Evolutionary conservation across 441 rosid species (phyloP), one percentile per base, ranked within the genome.

Genomic region (Flueggea neowawraea): DNA sequence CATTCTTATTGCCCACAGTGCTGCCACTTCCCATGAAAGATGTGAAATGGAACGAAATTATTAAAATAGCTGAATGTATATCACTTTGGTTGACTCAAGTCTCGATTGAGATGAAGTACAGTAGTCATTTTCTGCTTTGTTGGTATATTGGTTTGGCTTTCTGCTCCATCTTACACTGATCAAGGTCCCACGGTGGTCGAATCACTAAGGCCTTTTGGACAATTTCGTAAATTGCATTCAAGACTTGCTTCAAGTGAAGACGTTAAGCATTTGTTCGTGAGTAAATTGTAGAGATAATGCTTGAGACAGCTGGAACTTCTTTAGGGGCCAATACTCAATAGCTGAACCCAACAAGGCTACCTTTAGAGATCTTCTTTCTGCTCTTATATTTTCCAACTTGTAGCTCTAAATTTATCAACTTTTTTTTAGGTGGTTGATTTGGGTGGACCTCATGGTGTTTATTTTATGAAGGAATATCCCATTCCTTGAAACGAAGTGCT

Each of bases 401-500:
- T n/a, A 55, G 58, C 15, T 51, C 16, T 51, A 53, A 48, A 16
- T 64, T 52, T 33, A 51, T 48, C 10, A 22, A 4, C 13, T 36
- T 15, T 10, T n/a, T n/a, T 36, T 48, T 49, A 57, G 43, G 69
- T 73, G 72, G 73, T 48, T 60, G 68, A 43, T 57, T 22, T 22
- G 28, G 28, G 28, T 50, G 52, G 54, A 49, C 31, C 41, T 36
- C 7, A 58, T 16, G 51, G 36, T 43, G 39, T 49, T 22, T 64
- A 9, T 70, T 61, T 43, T 57, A 10, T 31, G 60, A n/a, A 55
- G 50, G 75, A 63, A 58, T 60, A 62, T 66, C 61, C 54, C 54
- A 65, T 31, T 57, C 68, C 66, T 57, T 65, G 57, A 67, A 66
- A 12, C 63, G 39, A 75, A 64, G 67, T 71, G 75, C 33, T 70